These are phyloP conservation scores for Dactylellina sp. DNA, from an alignment of 2,329 filamentous ascomycete genomes.

Conservation along the genomic window DNA sequence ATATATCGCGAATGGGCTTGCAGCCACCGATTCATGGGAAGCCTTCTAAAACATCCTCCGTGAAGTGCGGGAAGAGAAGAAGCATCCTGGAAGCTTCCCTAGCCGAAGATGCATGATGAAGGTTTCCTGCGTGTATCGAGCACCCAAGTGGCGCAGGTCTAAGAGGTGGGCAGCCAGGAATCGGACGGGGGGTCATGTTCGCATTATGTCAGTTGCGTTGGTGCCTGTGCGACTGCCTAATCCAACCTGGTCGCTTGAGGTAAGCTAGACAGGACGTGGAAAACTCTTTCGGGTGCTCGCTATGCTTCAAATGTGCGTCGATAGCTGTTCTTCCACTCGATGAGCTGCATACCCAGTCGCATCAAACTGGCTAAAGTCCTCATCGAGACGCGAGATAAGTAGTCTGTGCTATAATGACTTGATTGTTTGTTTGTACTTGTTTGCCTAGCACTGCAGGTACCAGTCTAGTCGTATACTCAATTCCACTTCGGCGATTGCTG, in stretches of 20 bases:
- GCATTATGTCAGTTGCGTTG: constrained; percentile 56
- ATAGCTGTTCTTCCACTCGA: constrained; percentile 34
- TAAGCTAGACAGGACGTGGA: constrained; percentile 21
- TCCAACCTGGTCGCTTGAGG: constrained; percentile 36
- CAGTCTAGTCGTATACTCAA: constrained; percentile 1
- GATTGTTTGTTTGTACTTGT: constrained; percentile 1
- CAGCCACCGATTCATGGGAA: constrained; percentile 51
- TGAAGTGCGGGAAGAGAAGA: constrained; percentile 46
- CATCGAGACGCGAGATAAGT: constrained; percentile 25
- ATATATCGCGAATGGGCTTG: constrained; percentile 37
- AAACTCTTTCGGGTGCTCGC: constrained; percentile 17
- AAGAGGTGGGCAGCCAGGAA: constrained; percentile 41
- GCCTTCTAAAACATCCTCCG: constrained; percentile 36
- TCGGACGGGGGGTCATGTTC: constrained; percentile 32
- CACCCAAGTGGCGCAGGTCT: constrained; percentile 36
- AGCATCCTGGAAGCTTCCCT: constrained; percentile 43
- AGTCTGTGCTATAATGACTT: background rate
- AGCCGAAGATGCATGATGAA: constrained; percentile 52
- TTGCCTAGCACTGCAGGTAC: constrained; percentile 48
- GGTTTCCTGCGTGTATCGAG: constrained; percentile 44
- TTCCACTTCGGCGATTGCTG: constrained; percentile 38
- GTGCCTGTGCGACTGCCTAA: constrained; percentile 57
- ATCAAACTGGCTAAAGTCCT: constrained; percentile 40
- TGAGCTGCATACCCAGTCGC: constrained; percentile 35
- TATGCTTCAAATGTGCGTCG: constrained; percentile 30